Conservation (phyloP, 192 early-diverging fungal genomes). For the Coemansia sp. region DNA sequence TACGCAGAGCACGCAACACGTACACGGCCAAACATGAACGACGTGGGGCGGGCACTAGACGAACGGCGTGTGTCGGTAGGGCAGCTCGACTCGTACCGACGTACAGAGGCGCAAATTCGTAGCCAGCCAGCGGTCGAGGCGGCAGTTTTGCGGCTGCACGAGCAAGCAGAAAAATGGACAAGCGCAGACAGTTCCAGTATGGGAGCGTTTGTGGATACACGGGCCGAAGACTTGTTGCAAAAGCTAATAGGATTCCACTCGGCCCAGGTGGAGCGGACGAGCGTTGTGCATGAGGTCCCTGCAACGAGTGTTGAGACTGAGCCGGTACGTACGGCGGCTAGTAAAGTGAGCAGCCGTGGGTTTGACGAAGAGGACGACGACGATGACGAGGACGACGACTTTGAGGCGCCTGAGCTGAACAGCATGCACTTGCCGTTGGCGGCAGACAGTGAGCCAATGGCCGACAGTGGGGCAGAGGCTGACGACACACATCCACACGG, state of each 20-base stretch:
- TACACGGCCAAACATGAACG: constrained; percentile 54
- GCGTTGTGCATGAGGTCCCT: background rate
- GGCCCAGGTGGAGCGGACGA: constrained; percentile 9
- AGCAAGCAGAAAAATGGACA: constrained; percentile 3
- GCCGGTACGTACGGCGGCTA: no score
- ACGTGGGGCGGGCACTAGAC: constrained; percentile 47
- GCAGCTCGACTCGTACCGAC: constrained; percentile 34
- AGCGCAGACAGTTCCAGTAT: background rate
- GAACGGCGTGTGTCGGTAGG: constrained; percentile 33
- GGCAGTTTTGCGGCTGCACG: constrained; percentile 17
- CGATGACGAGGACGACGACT: constrained; percentile 46
- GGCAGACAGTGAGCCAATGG: background rate
- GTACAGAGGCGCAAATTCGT: constrained; percentile 10
- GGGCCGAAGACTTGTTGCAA: constrained; percentile 34
- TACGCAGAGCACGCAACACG: constrained; percentile 54
- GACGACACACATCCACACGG: background rate
- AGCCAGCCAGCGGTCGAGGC: constrained; percentile 12
- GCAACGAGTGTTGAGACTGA: no score
- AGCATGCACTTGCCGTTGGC: background rate
- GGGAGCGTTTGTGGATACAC: constrained; percentile 28
- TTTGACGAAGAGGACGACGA: constrained; percentile 18
- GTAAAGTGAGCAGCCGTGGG: background rate
- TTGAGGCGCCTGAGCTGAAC: constrained; percentile 39
- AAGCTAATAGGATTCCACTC: constrained; percentile 26
- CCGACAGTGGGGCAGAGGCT: background rate